Evolutionary conservation across 163 green algal species (phyloP), one percentile per base, ranked within the genome.

Genomic region (Trebouxiophyceae sp.): DNA sequence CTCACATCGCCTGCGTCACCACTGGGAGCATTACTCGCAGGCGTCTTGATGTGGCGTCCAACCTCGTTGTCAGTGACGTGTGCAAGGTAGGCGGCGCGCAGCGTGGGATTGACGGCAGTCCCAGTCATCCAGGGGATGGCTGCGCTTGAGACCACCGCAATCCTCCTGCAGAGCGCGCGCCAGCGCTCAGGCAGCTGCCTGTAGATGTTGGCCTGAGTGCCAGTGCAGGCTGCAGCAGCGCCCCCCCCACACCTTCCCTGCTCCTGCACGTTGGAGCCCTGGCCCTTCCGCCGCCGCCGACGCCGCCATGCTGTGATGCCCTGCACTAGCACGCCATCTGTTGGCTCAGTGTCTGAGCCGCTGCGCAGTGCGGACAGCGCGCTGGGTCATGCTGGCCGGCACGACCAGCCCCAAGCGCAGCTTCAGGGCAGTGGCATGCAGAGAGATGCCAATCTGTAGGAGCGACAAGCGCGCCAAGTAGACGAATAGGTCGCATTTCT

Each of bases 101-200:
- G 82, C 67, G 97, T 82, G 54, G 95, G 95, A 74, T 99, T 99
- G 2, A 99, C 90, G 1, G 89, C 85, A 0, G 95, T 99, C 33
- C 95, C 95, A 24, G 95, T 99, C 84, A 98, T 93, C 95, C 95
- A 99, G 0, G 95, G 95, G 65, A 99, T 83, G 26, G 81, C 80
- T 2, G 95, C 95, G 4, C 94, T 99, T n/a, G 92, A 97, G 5
- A 99, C 90, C 54, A 99, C 95, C 22, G 87, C 86, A 19, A 99
- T 78, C 60, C 85, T 78, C 22, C 90, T 66, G 66, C 46, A n/a
- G 3, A 64, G 6, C 50, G 29, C 12, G 12, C 12, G 39, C 39
- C 12, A 50, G 12, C 12, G 19, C 19, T 50, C 39, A n/a, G 12
- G 39, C 39, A n/a, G 39, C 39, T 50, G 39, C 19, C 12, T 50